Evolutionary conservation across 2,329 filamentous ascomycete genomes (phyloP), one percentile per base, ranked within the genome.

Genomic region (Colletotrichum australisinense): DNA sequence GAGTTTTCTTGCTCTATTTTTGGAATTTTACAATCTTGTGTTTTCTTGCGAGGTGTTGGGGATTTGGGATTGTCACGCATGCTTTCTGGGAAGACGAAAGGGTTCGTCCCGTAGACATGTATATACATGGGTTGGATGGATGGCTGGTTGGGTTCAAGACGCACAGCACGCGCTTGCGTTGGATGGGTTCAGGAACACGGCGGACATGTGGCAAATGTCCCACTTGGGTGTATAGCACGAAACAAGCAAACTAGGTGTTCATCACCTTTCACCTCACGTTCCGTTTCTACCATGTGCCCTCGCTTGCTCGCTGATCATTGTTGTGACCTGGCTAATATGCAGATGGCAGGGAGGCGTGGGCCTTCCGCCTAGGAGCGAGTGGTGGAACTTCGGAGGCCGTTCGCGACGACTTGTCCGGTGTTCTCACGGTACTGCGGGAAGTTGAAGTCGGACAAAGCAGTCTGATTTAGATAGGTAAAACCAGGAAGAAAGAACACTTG

Each of bases 41-140:
- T 19, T 46, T 55, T 19, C 32, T 12, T 63, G 72, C 72, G 52
- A 59, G 72, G 72, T 72, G 72, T 74, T 74, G 72, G 72, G 72
- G 72, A 63, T 30, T 49, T 22, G 19, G 42, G 42, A 46, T 6
- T 28, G 26, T 28, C 3, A 28, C 26, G 26, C 56, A 26, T 22
- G 38, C 46, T 26, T 30, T 30, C 19, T 42, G 46, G 26, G 35
- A 24, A 63, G 38, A 63, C 9, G 64, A 52, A 19, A 35, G 63
- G 66, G 14, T 46, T 53, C 19, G 59, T 35, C 59, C 66, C 69
- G 59, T 64, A 46, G 53, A 57, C 55, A 57, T 69, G 69, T 72
- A 69, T 38, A 72, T 63, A 72, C 66, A 69, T 32, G 46, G 62
- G 62, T 49, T 49, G 42, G 19, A n/a, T 46, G 42, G 42, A 19